A percentile compares a stretch with the other conserved stretches of the same genome.
These are phyloP conservation scores for Colletotrichum musae DNA, from an alignment of 2,329 filamentous ascomycete genomes.

Conservation along the genomic window DNA sequence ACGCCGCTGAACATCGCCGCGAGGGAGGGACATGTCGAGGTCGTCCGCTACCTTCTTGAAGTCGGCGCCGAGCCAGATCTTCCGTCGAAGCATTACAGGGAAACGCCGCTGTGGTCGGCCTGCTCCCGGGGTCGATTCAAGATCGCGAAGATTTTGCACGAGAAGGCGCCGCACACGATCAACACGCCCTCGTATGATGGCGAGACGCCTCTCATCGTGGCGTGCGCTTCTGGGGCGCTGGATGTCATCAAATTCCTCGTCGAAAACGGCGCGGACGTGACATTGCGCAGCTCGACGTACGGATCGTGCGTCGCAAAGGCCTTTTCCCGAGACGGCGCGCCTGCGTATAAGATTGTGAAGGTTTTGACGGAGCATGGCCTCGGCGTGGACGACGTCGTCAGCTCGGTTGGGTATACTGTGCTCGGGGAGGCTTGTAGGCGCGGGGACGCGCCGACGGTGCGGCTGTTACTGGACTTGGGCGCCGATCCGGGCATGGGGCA, in stretches of 20 bases:
- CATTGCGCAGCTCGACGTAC: conserved; percentile 10
- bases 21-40: conserved; percentile 25
- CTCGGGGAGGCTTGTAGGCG: conserved; percentile 41
- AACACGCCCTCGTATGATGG: conserved; percentile 34
- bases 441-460: conserved; percentile 39
- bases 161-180: conserved; percentile 42
- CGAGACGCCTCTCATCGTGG: conserved; percentile 41
- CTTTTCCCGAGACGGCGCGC: conserved; percentile 21
- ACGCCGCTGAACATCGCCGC: conserved; percentile 43
- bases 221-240: conserved; percentile 38
- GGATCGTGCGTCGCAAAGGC: conserved; percentile 37
- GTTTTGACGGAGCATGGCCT: conserved; percentile 42
- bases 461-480: conserved; percentile 43
- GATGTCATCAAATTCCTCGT: conserved; percentile 42
- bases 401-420: conserved; percentile 37
- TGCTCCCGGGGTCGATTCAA: conserved; percentile 38
- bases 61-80: conserved; percentile 41
- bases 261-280: conserved; percentile 42
- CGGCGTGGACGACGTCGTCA: conserved; percentile 41
- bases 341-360: conserved; percentile 36
- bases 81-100: conserved; percentile 32
- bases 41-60: conserved; percentile 42
- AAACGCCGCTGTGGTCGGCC: conserved; percentile 43
- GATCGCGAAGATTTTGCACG: conserved; percentile 40
- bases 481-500: conserved; percentile 43